Evolutionary conservation across 129 eudicot genomes (phyloP).

Genomic region (Smallanthus sonchifolius): DNA sequence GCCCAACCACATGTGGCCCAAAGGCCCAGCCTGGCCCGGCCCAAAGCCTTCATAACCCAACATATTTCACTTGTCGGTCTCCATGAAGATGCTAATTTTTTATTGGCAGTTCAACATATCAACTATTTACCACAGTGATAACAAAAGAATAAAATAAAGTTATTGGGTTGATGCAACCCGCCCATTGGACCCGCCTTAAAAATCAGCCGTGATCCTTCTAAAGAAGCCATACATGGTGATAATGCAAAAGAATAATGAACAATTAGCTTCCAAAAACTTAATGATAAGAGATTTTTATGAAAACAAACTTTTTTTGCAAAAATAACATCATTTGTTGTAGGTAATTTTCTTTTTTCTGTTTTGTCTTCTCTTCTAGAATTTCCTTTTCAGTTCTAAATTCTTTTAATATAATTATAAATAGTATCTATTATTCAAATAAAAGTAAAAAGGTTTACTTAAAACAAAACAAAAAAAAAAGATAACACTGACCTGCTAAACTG

Average conservation of each 20-base stretch:
- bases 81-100: too few relatives aligned
- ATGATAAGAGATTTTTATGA: not conserved
- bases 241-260: not conserved
- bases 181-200: not conserved
- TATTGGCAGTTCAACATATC: too few relatives aligned
- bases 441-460: not conserved
- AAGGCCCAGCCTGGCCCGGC: too few relatives aligned
- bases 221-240: not conserved
- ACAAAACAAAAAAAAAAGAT: not conserved
- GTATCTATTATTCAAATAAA: not conserved
- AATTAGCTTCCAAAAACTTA: not conserved
- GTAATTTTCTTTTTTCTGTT: not conserved
- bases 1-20: too few relatives aligned
- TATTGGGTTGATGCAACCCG: not conserved
- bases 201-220: not conserved
- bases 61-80: too few relatives aligned
- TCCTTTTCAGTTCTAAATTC: not conserved
- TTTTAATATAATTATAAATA: not conserved
- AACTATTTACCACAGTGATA: too few relatives aligned
- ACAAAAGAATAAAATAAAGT: not conserved
- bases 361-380: not conserved
- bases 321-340: not conserved
- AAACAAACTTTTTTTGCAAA: not conserved
- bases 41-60: too few relatives aligned
- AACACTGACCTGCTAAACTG: not conserved